Base-by-base conservation (phyloP, 306 rosid genomes). In the Begonia fuchsioides region DNA sequence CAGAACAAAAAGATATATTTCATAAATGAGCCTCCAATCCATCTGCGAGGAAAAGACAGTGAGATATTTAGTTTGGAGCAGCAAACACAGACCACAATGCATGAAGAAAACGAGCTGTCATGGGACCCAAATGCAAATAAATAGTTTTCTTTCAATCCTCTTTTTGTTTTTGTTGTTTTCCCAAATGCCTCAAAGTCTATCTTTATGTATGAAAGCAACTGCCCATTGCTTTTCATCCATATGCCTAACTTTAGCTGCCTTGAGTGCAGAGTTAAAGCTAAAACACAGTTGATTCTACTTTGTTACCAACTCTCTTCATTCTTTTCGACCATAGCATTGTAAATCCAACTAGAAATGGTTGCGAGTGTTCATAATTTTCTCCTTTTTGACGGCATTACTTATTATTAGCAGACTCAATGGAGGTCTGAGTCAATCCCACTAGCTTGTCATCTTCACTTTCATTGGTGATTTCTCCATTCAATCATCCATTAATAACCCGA, bases 191-290 rank as follows among this genome's bases (percentile, higher is more conserved):
- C 35, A 26, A 5, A 53, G 63, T 39, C 50, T 51, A 39, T 61
- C 48, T 20, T 48, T 48, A 41, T 17, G 18, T 1, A 26, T 18
- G 82, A 74, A 74, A 78, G 74, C 73, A 63, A 73, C 54, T 17
- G 64, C 55, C 52, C 72, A 19, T 55, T 55, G 60, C 44, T 64
- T 69, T 60, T 66, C 77, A 77, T 69, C 93, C 95, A 76, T 56
- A 63, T 61, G 16, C 60, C 66, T n/a, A 64, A 53, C 39, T 65
- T 53, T 59, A 66, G n/a, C n/a, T n/a, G n/a, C n/a, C 70, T 55
- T 49, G 56, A 49, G 49, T 53, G 55, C 51, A 67, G 55, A 48
- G 35, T 26, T 26, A 8, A 26, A 26, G 35, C 7, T 26, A 5
- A 26, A 6, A 26, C 7, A 2, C 35, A 26, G 7, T 20, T 20